Conservation (phyloP, 768 basidiomycete species). For the Naematelia encephala region DNA sequence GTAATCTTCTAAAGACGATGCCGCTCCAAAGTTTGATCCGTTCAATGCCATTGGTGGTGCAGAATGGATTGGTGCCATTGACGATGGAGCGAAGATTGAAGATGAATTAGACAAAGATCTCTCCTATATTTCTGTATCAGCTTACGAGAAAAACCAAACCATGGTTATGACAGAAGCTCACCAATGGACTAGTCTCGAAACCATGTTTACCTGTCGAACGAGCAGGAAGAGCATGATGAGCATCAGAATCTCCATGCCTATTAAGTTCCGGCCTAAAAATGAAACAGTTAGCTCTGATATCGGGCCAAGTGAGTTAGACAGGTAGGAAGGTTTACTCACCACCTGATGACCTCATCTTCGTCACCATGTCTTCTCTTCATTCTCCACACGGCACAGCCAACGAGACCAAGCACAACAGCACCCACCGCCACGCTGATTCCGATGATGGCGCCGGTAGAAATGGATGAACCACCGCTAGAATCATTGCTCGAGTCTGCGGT, state of each 20-base stretch:
- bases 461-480: slow-evolving; percentile 11
- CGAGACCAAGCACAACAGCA: slow-evolving; percentile 37
- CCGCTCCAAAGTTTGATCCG: slow-evolving; percentile 38
- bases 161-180: slow-evolving; percentile 26
- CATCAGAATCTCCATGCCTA: slow-evolving; percentile 45
- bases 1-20: slow-evolving; percentile 32
- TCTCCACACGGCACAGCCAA: slow-evolving; percentile 44
- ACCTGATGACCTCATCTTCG: slow-evolving; percentile 49
- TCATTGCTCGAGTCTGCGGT: slow-evolving; percentile 10
- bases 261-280: slow-evolving; percentile 48
- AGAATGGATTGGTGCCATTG: slow-evolving; percentile 3
- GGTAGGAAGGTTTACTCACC: slow-evolving; percentile 19
- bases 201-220: slow-evolving; percentile 48
- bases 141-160: no score
- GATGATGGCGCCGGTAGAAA: slow-evolving; percentile 42
- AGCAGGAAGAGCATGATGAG: slow-evolving; percentile 46
- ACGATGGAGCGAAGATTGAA: slow-evolving; percentile 29
- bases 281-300: no score
- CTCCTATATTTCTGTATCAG: slow-evolving; percentile 11
- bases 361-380: slow-evolving; percentile 41
- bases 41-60: slow-evolving; percentile 37
- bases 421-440: slow-evolving; percentile 46
- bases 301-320: neutral
- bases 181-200: slow-evolving; percentile 47
- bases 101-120: slow-evolving; percentile 41